A percentile compares a stretch with the other conserved stretches of the same genome.
Conservation (phyloP, 345 rosid species). For the Reutealis trisperma region DNA sequence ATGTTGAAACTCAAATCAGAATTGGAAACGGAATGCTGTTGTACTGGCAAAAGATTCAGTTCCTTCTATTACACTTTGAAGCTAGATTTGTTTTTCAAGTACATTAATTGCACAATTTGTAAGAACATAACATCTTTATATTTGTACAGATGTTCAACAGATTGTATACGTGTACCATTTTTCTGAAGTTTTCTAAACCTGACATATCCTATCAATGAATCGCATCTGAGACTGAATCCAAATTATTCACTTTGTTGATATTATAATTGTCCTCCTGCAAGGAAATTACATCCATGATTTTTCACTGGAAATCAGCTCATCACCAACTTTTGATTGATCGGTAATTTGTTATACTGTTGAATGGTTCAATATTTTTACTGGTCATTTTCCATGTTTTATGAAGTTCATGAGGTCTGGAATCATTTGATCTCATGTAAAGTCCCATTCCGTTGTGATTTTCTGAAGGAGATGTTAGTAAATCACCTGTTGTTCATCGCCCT, state of each 20-base stretch:
- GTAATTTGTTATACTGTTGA: too few relatives aligned
- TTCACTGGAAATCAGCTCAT: too few relatives aligned
- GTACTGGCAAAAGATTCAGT: neutral
- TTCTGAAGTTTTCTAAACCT: neutral
- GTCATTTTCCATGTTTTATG: too few relatives aligned
- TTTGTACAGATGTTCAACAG: neutral
- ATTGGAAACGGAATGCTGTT: neutral
- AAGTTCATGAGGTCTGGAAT: neutral
- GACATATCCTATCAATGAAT: too few relatives aligned
- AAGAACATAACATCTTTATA: neutral
- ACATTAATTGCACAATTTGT: too few relatives aligned
- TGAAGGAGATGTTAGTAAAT: too few relatives aligned
- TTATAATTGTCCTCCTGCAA: too few relatives aligned
- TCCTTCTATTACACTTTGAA: neutral
- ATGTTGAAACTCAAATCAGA: neutral
- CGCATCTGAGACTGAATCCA: too few relatives aligned
- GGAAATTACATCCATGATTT: too few relatives aligned
- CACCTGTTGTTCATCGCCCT: neutral
- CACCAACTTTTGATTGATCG: too few relatives aligned
- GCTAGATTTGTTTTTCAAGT: neutral
- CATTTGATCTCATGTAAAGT: neutral
- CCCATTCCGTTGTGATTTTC: neutral
- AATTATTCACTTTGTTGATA: too few relatives aligned
- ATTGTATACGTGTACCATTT: neutral
- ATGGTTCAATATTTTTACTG: too few relatives aligned